These are phyloP conservation scores for Apiospora hydei DNA, from an alignment of 2,329 filamentous ascomycete genomes.

Conservation along the genomic window DNA sequence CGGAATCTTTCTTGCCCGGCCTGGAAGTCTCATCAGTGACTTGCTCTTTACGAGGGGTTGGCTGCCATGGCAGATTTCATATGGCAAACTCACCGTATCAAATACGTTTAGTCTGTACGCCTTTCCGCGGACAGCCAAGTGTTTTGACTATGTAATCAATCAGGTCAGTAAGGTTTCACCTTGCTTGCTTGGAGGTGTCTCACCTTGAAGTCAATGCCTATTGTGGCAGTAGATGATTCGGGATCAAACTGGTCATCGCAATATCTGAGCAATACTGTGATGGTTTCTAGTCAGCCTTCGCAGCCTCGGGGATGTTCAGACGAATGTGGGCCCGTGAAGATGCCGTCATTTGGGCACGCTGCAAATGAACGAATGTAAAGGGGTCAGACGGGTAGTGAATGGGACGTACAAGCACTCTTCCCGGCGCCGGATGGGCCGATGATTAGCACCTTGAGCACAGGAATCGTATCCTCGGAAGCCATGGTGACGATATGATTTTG, in stretches of 20 bases:
- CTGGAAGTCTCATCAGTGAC: slow-evolving; percentile 33
- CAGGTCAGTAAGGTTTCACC: slow-evolving; percentile 8
- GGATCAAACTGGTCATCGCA: slow-evolving; percentile 65
- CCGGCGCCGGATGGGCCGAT: slow-evolving; percentile 64
- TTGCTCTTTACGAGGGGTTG: background rate
- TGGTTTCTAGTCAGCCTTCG: background rate
- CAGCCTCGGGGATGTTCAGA: slow-evolving; percentile 19
- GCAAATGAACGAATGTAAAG: slow-evolving; percentile 15
- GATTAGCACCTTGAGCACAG: slow-evolving; percentile 60
- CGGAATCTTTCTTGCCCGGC: slow-evolving; percentile 58
- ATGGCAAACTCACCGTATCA: slow-evolving; percentile 49
- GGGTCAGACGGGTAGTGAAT: background rate
- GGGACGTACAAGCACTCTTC: slow-evolving; percentile 59
- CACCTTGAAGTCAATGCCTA: slow-evolving; percentile 65
- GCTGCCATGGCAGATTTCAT: background rate
- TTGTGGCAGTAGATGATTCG: slow-evolving; percentile 61
- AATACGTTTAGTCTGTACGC: slow-evolving; percentile 61
- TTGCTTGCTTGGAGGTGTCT: slow-evolving; percentile 26
- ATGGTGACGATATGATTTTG: slow-evolving; percentile 36
- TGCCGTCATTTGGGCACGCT: background rate
- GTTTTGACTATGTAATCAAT: slow-evolving; percentile 53
- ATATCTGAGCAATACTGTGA: slow-evolving; percentile 59
- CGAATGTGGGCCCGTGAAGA: slow-evolving; percentile 3
- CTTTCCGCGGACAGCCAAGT: slow-evolving; percentile 58
- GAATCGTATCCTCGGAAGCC: slow-evolving; percentile 55